Percentiles rank a stretch among this genome's conserved stretches.
These are phyloP conservation scores for Borealophlyctis nickersoniae DNA, from an alignment of 192 early-diverging fungal species.

Conservation along the genomic window DNA sequence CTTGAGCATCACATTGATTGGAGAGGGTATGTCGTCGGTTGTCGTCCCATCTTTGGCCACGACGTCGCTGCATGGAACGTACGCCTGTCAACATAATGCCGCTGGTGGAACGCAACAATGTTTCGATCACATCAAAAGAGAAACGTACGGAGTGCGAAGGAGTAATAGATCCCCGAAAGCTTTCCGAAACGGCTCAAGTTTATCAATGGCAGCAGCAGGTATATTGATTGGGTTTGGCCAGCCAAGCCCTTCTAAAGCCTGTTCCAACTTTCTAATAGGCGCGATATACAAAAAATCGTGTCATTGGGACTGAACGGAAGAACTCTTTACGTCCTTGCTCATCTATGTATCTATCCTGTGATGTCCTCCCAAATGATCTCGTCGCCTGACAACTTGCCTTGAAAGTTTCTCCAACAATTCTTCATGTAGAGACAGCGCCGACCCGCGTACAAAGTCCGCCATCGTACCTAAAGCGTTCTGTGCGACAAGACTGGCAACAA, in stretches of 20 bases:
- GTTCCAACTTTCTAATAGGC: slow-evolving; percentile 18
- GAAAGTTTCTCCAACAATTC: too few relatives aligned
- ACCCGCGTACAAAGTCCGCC: not conserved
- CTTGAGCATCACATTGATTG: slow-evolving; percentile 27
- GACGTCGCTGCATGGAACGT: too few relatives aligned
- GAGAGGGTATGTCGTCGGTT: slow-evolving; percentile 4
- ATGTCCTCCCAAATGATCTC: too few relatives aligned
- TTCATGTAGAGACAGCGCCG: not conserved
- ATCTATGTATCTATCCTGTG: too few relatives aligned
- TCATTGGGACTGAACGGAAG: too few relatives aligned
- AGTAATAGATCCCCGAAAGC: slow-evolving; percentile 24
- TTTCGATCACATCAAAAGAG: too few relatives aligned
- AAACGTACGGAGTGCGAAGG: slow-evolving; percentile 15
- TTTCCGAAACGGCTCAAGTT: slow-evolving; percentile 5
- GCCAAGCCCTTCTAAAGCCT: slow-evolving; percentile 15
- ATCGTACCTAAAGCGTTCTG: not conserved
- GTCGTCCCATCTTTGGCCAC: too few relatives aligned
- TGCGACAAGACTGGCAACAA: not conserved
- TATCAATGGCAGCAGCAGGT: not conserved
- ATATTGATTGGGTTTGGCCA: slow-evolving; percentile 22
- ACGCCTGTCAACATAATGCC: too few relatives aligned
- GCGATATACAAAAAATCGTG: not conserved
- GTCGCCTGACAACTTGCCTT: too few relatives aligned
- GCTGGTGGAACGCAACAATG: too few relatives aligned
- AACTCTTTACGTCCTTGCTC: too few relatives aligned